Percentiles rank a stretch among this genome's conserved stretches.
phyloP scores from a whole-genome alignment of 2,329 filamentous ascomycete genomes.

The Penicillium sp. region DNA sequence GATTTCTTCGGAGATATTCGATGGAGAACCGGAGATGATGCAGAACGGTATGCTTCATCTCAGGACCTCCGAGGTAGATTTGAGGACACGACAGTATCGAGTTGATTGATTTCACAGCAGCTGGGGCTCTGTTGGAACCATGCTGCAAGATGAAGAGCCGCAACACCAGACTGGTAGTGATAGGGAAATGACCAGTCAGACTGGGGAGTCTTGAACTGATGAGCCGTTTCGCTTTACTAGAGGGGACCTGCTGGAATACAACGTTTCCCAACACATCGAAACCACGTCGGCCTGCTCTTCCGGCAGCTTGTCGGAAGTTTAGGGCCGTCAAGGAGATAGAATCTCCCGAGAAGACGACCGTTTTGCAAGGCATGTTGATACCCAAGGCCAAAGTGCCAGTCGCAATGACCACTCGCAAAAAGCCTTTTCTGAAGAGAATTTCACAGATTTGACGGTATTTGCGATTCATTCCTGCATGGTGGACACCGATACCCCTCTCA shows the following conservation, averaged over 20 bases:
- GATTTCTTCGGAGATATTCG: conserved; percentile 68
- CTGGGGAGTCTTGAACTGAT: conserved; percentile 71
- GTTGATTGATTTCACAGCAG: conserved; percentile 60
- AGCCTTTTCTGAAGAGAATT: conserved; percentile 56
- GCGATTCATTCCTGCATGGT: conserved; percentile 76
- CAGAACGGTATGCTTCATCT: conserved; percentile 64
- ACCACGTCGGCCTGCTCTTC: conserved; percentile 73
- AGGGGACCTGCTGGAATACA: conserved; percentile 65
- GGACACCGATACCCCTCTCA: conserved; percentile 66
- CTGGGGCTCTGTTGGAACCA: conserved; percentile 60
- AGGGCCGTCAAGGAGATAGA: conserved; percentile 69
- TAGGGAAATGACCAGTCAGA: conserved; percentile 71
- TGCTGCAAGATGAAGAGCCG: conserved; percentile 65
- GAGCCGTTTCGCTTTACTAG: conserved; percentile 61
- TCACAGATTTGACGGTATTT: conserved; percentile 64
- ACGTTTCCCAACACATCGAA: conserved; percentile 79
- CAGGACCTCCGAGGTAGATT: conserved; percentile 66
- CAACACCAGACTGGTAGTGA: conserved; percentile 69
- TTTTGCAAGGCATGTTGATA: conserved; percentile 82
- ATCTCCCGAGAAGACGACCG: conserved; percentile 71
- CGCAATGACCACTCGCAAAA: conserved; percentile 65
- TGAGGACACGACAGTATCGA: conserved; percentile 66
- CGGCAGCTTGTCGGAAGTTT: conserved; percentile 72
- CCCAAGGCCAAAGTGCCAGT: conserved; percentile 73
- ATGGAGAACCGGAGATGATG: conserved; percentile 78